Evolutionary conservation across 768 basidiomycete genomes (phyloP), one percentile per base, ranked within the genome.

Genomic region (Suillus lakei): DNA sequence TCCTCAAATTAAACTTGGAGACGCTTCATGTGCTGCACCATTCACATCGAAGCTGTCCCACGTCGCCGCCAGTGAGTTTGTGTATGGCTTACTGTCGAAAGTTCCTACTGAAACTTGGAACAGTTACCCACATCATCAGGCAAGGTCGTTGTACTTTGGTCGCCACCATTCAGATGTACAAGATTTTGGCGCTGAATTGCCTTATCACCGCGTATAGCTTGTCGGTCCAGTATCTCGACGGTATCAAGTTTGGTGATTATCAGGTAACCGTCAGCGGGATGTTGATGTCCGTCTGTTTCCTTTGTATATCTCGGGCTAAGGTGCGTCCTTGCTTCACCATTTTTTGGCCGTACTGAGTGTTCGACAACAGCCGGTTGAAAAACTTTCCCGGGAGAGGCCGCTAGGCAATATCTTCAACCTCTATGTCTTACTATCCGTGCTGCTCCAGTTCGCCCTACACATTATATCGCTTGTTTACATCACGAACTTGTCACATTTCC

Each of bases 161-260:
- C 53, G 98, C 98, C 2, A 99, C 98, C 4, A 92, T 97, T 62
- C 98, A 99, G 80, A 99, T 99, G 98, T 99, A 98, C 88, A 98
- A 98, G 83, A 99, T 99, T 70, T 83, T 99, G 43, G 98, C 97
- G 1, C 81, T 99, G 63, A 99, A 99, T 75, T 99, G 98, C 74
- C 83, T 99, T 48, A 99, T 99, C 78, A 97, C 96, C 4, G 98
- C 98, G n/a, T 99, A 97, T 81, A 96, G 94, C 75, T 83, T 99
- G 66, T 96, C 93, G 70, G 98, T 99, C 36, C 96, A 97, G 77
- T 98, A 99, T 74, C 84, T 99, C 2, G 97, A 99, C 68, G 98
- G 98, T 23, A 98, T 99, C 85, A 99, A 99, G 78, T 98, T 96
- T 77, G 98, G 98, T 16, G 98, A 99, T 76, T 99, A 99, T 76